These are phyloP conservation scores for Septoria petroselini DNA, from an alignment of 2,329 filamentous ascomycete genomes.

Conservation along the genomic window DNA sequence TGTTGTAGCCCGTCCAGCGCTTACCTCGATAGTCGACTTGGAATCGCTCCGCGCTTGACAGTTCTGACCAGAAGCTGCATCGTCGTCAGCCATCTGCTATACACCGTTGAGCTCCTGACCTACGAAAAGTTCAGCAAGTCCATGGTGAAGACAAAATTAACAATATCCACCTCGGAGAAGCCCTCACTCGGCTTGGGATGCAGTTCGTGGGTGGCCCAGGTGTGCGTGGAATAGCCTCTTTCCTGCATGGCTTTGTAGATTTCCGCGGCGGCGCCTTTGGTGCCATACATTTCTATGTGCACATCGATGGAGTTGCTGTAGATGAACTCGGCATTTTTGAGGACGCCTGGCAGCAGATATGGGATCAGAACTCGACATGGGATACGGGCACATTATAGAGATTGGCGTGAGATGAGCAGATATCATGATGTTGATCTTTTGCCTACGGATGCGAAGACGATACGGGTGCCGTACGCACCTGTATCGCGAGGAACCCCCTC, in stretches of 20 bases:
- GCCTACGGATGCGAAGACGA: neutral
- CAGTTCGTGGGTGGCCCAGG: conserved; percentile 84
- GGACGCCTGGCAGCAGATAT: conserved; percentile 65
- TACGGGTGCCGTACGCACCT: conserved; percentile 25
- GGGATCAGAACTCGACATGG: neutral
- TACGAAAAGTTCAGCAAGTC: conserved; percentile 84
- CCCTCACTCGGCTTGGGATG: conserved; percentile 64
- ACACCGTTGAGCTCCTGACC: neutral
- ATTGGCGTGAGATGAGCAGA: neutral
- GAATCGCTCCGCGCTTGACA: conserved; percentile 68
- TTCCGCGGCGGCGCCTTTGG: conserved; percentile 73
- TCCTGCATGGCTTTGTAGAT: conserved; percentile 81
- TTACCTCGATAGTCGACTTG: conserved; percentile 76
- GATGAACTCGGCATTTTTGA: conserved; percentile 78
- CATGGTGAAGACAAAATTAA: conserved; percentile 96
- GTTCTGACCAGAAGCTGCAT: conserved; percentile 79
- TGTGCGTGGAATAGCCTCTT: conserved; percentile 76
- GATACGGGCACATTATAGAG: too few species aligned
- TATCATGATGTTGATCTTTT: neutral
- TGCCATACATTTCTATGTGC: conserved; percentile 76
- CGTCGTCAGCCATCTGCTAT: conserved; percentile 8
- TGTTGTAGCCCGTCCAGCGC: conserved; percentile 93
- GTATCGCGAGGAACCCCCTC: conserved; percentile 34
- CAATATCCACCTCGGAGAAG: conserved; percentile 39
- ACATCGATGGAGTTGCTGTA: conserved; percentile 93